phyloP scores from a whole-genome alignment of 805 yeast species.

The Yarrowia porcina region DNA sequence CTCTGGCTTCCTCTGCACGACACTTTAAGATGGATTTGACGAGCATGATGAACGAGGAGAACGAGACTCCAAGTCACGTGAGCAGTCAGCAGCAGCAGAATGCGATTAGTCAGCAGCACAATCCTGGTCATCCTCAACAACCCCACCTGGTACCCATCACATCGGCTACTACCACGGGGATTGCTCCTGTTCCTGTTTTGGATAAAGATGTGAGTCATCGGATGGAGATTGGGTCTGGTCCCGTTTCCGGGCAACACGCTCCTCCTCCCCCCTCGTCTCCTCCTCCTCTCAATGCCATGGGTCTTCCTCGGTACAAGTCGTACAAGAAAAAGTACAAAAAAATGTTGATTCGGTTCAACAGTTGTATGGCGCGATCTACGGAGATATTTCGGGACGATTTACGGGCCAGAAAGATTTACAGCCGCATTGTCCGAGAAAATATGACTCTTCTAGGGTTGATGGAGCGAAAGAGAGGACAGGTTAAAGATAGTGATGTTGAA shows the following conservation, averaged over 20 bases:
- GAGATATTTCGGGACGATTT: constrained; percentile 17
- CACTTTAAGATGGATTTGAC: constrained; percentile 6
- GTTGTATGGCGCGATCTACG: constrained; percentile 18
- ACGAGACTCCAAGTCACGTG: constrained; percentile 1
- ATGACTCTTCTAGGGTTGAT: constrained; percentile 16
- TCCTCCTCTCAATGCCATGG: constrained; percentile 18
- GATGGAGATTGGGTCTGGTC: too few relatives aligned
- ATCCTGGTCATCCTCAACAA: neutral
- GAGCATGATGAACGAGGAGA: constrained; percentile 24
- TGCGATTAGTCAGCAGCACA: neutral
- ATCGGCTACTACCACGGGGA: neutral
- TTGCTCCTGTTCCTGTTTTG: constrained; percentile 11
- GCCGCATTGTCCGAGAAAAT: constrained; percentile 19
- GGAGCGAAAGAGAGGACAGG: neutral
- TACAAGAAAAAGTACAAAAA: constrained; percentile 27
- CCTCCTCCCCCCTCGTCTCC: neutral
- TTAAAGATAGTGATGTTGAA: neutral
- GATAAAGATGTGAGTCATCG: neutral
- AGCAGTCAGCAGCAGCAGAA: too few relatives aligned
- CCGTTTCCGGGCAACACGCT: too few relatives aligned
- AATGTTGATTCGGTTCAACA: constrained; percentile 26
- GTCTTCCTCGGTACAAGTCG: constrained; percentile 24
- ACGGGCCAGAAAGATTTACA: constrained; percentile 18
- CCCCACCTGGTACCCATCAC: neutral
- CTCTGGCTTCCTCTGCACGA: neutral